Conservation (phyloP, 306 rosid species). For the Cucurbita pepo region DNA sequence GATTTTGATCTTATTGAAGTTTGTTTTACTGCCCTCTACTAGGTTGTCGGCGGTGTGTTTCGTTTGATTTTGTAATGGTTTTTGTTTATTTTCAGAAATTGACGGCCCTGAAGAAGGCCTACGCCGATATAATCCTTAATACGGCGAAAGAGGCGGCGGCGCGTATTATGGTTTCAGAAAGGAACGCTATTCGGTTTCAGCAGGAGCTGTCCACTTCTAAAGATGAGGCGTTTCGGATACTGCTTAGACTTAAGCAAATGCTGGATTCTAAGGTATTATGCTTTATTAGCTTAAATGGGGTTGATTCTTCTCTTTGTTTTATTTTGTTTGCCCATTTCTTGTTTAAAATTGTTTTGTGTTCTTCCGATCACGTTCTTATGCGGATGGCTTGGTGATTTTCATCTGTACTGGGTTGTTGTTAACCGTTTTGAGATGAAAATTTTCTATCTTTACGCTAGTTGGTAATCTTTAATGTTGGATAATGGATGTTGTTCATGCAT, state of each 20-base stretch:
- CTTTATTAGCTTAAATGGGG: conserved; percentile 1
- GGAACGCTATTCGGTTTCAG: conserved; percentile 37
- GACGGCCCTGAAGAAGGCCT: conserved; percentile 72
- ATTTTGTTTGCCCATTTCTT: background rate
- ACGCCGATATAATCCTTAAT: conserved; percentile 64
- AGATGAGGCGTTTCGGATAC: conserved; percentile 60
- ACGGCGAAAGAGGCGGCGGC: conserved; percentile 81
- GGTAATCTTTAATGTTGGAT: background rate
- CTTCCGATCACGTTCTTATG: background rate
- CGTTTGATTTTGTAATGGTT: conserved; percentile 3
- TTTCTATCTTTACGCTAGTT: background rate
- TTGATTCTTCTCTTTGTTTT: background rate
- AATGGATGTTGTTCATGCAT: background rate
- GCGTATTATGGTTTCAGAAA: conserved; percentile 60
- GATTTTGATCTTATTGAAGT: conserved; percentile 11
- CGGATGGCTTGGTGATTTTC: background rate
- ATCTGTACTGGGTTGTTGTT: background rate
- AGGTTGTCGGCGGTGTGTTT: background rate
- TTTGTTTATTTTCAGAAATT: conserved; percentile 40
- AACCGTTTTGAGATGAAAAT: background rate
- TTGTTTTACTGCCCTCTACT: background rate
- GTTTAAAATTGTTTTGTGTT: background rate
- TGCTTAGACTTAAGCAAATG: conserved; percentile 59
- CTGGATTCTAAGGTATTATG: conserved; percentile 52
- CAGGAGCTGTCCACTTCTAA: conserved; percentile 41